A percentile compares a stretch with the other conserved stretches of the same genome.
Evolutionary conservation across 352 stramenopile genomes (phyloP).

Genomic region (Pythium angustatum): DNA sequence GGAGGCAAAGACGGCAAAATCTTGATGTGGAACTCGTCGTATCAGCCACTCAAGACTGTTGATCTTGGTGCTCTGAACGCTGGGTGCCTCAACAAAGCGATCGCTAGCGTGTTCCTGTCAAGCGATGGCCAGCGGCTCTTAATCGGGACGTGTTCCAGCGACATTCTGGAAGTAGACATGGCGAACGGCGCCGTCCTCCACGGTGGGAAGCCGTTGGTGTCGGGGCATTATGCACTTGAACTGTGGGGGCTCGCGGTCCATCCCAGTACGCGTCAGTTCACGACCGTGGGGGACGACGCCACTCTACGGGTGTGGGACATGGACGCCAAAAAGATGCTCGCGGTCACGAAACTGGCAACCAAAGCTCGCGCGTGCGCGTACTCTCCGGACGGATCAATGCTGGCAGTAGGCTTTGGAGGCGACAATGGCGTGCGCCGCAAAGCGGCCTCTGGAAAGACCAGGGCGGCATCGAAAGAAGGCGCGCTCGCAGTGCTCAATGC

Average conservation of each 20-base stretch:
- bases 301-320: constrained; percentile 86
- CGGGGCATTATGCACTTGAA: constrained; percentile 69
- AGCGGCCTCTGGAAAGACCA: constrained; percentile 26
- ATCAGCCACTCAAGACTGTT: constrained; percentile 73
- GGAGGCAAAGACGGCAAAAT: constrained; percentile 76
- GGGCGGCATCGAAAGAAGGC: constrained; percentile 54
- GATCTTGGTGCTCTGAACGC: constrained; percentile 45
- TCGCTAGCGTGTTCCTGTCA: constrained; percentile 52
- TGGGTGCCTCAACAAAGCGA: constrained; percentile 38
- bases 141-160: constrained; percentile 85
- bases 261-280: constrained; percentile 58
- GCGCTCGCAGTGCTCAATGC: constrained; percentile 43
- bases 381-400: constrained; percentile 79
- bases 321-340: constrained; percentile 48
- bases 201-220: constrained; percentile 45
- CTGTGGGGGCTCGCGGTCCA: constrained; percentile 84
- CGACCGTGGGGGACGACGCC: constrained; percentile 78
- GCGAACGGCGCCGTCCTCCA: constrained; percentile 39
- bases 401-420: constrained; percentile 82
- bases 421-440: constrained; percentile 57
- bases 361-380: constrained; percentile 83
- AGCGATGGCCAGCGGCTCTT: constrained; percentile 52
- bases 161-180: constrained; percentile 82
- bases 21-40: constrained; percentile 61
- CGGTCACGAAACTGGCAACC: constrained; percentile 34